Conservation (phyloP, 345 rosid species). For the Anacardium occidentale region DNA sequence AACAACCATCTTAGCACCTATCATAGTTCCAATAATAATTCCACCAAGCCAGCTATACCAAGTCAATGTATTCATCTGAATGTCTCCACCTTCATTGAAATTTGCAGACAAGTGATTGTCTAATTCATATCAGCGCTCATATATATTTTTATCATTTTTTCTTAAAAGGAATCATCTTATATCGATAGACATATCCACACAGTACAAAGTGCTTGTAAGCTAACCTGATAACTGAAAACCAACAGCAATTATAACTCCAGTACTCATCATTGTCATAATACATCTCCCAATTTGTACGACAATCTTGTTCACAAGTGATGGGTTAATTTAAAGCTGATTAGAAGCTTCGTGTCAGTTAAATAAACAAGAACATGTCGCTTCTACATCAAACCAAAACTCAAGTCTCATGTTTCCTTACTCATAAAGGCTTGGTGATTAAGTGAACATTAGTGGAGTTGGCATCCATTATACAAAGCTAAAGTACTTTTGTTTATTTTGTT, state of each 20-base stretch:
- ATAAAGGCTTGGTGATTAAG: not conserved
- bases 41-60: conserved; percentile 99
- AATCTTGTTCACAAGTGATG: conserved; percentile 38
- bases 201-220: conserved; percentile 12
- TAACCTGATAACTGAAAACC: conserved; percentile 92
- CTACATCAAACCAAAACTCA: not conserved
- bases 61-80: conserved; percentile 72
- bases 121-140: not conserved
- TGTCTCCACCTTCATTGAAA: conserved; percentile 68
- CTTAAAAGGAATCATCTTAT: not conserved
- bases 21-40: conserved; percentile 88
- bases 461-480: not conserved
- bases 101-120: conserved; percentile 23
- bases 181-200: conserved; percentile 3
- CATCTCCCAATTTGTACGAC: conserved; percentile 88
- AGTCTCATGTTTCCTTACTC: not conserved
- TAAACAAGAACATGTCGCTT: not conserved
- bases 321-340: not conserved
- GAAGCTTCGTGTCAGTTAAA: not conserved
- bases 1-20: conserved; percentile 85
- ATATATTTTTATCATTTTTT: not conserved
- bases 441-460: not conserved
- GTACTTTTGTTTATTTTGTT: not conserved
- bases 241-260: conserved; percentile 74
- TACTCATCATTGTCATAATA: conserved; percentile 90